A percentile compares a stretch with the other conserved stretches of the same genome.
phyloP scores from a whole-genome alignment of 148 eudicot genomes.

The Camellia japonica region DNA sequence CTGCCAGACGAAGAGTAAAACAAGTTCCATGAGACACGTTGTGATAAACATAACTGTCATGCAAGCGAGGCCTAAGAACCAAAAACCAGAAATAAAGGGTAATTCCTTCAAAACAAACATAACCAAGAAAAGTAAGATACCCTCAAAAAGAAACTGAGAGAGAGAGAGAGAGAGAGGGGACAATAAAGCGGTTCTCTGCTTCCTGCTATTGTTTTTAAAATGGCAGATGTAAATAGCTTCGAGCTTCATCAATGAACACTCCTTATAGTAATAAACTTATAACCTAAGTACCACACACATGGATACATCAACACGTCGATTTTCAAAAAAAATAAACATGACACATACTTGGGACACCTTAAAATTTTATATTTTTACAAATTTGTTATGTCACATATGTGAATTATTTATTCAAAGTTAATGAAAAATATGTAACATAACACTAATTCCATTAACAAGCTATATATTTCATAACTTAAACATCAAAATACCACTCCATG shows the following conservation, averaged over 20 bases:
- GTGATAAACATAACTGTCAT: slow-evolving; percentile 84
- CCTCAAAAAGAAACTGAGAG: not conserved
- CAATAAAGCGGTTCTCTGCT: no score
- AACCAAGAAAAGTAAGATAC: not conserved
- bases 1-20: slow-evolving; percentile 71
- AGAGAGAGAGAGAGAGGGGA: not conserved
- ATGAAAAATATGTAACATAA: no score
- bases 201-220: not conserved
- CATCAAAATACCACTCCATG: no score
- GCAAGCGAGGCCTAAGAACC: slow-evolving; percentile 72
- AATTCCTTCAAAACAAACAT: not conserved
- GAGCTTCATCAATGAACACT: not conserved
- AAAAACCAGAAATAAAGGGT: not conserved
- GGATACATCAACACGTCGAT: no score
- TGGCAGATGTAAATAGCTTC: not conserved
- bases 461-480: no score
- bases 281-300: no score
- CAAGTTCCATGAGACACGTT: slow-evolving; percentile 80
- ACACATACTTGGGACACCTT: no score
- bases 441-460: no score
- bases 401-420: no score
- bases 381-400: no score
- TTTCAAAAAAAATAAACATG: no score
- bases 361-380: no score
- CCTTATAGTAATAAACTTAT: not conserved